Conservation (phyloP, 495 filamentous ascomycete genomes). For the Astrothelium macrocarpum region DNA sequence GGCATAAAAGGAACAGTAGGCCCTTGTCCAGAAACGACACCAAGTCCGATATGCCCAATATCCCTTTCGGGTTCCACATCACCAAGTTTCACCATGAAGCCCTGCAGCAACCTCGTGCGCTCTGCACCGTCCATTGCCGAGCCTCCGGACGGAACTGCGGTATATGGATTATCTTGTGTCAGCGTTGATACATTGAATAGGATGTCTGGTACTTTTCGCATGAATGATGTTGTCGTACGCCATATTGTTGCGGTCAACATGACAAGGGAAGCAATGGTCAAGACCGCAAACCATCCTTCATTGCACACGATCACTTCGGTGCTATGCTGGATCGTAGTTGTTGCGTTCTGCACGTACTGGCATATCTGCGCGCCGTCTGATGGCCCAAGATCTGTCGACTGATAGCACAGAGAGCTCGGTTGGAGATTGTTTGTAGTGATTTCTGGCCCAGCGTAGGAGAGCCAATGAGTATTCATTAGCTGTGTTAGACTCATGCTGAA, state of each 20-base stretch:
- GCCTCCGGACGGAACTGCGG: neutral
- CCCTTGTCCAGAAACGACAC: neutral
- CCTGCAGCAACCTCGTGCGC: neutral
- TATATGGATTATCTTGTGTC: slow-evolving; percentile 3
- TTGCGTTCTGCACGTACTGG: neutral
- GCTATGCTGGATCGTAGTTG: neutral
- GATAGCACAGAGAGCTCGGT: neutral
- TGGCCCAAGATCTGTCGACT: neutral
- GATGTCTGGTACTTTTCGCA: slow-evolving; percentile 8
- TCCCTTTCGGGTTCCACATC: neutral
- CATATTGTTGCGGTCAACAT: slow-evolving; percentile 14
- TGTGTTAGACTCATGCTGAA: slow-evolving; percentile 13
- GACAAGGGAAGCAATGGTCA: slow-evolving; percentile 12
- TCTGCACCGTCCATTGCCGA: slow-evolving; percentile 2
- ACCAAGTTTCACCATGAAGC: neutral
- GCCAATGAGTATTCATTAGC: slow-evolving; percentile 17
- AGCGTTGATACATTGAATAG: neutral
- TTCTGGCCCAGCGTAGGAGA: slow-evolving; percentile 3
- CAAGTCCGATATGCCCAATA: slow-evolving; percentile 18
- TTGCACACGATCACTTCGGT: slow-evolving; percentile 7
- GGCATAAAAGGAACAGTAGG: neutral
- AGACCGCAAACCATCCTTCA: slow-evolving; percentile 10
- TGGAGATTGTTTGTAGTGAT: neutral
- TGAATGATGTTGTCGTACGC: slow-evolving; percentile 10
- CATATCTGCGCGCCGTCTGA: neutral